Conservation (phyloP, 2,329 filamentous ascomycete genomes). For the Verticillium isaacii region DNA sequence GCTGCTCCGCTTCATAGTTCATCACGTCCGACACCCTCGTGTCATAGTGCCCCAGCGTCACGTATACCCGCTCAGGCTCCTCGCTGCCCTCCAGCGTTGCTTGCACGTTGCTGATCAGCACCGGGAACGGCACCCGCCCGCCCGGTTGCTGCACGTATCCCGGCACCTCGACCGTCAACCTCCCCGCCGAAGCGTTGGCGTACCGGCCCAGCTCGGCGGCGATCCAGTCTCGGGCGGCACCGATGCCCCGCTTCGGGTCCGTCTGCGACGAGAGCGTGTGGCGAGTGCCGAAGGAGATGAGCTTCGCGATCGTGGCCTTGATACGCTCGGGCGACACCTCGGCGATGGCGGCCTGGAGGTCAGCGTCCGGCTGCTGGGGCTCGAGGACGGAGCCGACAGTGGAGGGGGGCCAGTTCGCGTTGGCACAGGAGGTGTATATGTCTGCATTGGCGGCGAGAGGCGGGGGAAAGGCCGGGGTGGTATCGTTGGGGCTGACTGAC, state of each 20-base stretch:
- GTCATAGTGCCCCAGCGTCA: conserved; percentile 53
- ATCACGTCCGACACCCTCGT: conserved; percentile 43
- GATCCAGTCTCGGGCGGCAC: conserved; percentile 54
- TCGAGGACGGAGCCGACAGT: conserved; percentile 12
- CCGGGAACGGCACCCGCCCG: conserved; percentile 42
- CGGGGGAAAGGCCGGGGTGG: conserved; percentile 3
- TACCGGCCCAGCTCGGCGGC: conserved; percentile 41
- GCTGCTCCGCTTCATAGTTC: conserved; percentile 46
- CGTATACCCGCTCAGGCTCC: conserved; percentile 43
- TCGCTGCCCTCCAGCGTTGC: conserved; percentile 44
- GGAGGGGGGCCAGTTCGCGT: conserved; percentile 17
- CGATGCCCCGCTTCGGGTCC: conserved; percentile 45
- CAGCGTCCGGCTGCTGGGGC: conserved; percentile 16
- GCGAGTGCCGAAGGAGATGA: conserved; percentile 52
- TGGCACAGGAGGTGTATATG: conserved; percentile 13
- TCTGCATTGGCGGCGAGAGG: conserved; percentile 2
- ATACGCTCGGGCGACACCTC: conserved; percentile 35
- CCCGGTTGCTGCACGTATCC: conserved; percentile 46
- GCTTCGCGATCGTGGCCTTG: conserved; percentile 43
- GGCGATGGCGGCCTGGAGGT: conserved; percentile 17
- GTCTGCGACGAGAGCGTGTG: conserved; percentile 52
- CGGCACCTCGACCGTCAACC: conserved; percentile 43
- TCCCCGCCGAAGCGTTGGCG: conserved; percentile 41
- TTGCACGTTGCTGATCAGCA: conserved; percentile 48
- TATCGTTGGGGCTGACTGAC: conserved; percentile 24